Evolutionary conservation across 139 green algal genomes (phyloP).

Genomic region (Zygnema circumcarinatum): DNA sequence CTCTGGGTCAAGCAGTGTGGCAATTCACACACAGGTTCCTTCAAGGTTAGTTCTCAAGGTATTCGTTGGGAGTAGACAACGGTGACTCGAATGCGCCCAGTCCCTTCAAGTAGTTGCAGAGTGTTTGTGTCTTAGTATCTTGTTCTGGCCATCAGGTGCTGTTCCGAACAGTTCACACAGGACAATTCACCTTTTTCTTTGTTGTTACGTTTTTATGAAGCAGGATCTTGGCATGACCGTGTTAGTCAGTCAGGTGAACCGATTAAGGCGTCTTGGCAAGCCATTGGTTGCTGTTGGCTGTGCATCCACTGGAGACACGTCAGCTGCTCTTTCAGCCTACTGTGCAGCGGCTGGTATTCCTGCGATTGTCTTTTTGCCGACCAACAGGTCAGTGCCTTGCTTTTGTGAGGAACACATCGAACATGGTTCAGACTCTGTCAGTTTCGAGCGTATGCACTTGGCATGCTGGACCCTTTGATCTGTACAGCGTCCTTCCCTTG

Average conservation of each 20-base stretch:
- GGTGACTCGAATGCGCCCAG: too few relatives aligned
- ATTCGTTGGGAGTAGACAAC: too few relatives aligned
- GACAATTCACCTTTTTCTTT: too few relatives aligned
- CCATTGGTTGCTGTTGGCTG: conserved; percentile 94
- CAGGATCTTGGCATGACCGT: conserved; percentile 98
- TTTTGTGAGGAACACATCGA: not conserved
- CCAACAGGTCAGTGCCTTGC: conserved; percentile 83
- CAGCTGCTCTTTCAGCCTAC: conserved; percentile 95
- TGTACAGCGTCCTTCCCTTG: too few relatives aligned
- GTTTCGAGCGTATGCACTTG: too few relatives aligned
- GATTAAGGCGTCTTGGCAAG: conserved; percentile 85
- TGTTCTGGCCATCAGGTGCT: too few relatives aligned
- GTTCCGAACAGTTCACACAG: too few relatives aligned
- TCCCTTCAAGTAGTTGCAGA: too few relatives aligned
- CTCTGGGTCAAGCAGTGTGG: conserved; percentile 99
- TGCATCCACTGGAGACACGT: conserved; percentile 98
- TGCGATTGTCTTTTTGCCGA: conserved; percentile 98
- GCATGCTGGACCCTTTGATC: too few relatives aligned
- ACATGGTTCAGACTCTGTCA: conserved; percentile 1
- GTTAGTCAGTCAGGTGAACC: conserved; percentile 92
- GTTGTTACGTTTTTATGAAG: not conserved
- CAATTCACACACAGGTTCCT: conserved; percentile 96
- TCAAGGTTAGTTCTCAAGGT: conserved; percentile 89
- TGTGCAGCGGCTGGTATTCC: conserved; percentile 95
- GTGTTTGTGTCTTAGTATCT: too few relatives aligned